A percentile compares a stretch with the other conserved stretches of the same genome.
Conservation (phyloP, 1,284 basidiomycete genomes). For the Ceratobasidium sp. region DNA sequence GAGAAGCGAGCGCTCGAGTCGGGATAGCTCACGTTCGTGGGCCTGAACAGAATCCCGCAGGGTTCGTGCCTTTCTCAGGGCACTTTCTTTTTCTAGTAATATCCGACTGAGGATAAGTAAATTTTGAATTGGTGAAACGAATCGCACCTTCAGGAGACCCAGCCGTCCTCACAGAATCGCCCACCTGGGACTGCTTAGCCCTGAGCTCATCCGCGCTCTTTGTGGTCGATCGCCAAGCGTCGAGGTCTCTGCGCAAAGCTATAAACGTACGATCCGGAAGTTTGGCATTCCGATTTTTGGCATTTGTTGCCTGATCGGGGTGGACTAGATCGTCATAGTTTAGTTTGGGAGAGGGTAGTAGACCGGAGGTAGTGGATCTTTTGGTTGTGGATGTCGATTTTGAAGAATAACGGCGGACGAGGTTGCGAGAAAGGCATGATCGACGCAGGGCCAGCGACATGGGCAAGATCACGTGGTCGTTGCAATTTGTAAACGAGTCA, state of each 20-base stretch:
- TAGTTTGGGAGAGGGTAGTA: constrained; percentile 23
- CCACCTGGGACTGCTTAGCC: background rate
- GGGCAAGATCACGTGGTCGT: constrained; percentile 5
- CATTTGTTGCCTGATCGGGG: constrained; percentile 4
- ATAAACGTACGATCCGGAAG: constrained; percentile 4
- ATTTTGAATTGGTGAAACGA: background rate
- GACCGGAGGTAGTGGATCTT: background rate
- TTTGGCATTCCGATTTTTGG: background rate
- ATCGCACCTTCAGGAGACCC: background rate
- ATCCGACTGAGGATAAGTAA: background rate
- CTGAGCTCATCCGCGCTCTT: constrained; percentile 11
- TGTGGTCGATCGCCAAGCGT: constrained; percentile 18
- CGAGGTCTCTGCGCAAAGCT: constrained; percentile 19
- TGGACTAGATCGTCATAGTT: constrained; percentile 21
- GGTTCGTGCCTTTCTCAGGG: constrained; percentile 12
- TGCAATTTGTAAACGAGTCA: no score
- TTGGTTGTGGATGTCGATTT: background rate
- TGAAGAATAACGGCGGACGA: background rate
- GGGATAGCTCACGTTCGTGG: constrained; percentile 31
- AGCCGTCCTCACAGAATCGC: constrained; percentile 4
- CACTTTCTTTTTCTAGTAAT: background rate
- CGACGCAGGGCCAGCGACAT: constrained; percentile 4
- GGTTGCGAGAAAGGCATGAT: background rate
- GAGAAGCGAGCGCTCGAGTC: constrained; percentile 64
- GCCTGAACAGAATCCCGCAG: constrained; percentile 12